Conservation (phyloP, 2,329 filamentous ascomycete genomes). For the Phoma sp. region DNA sequence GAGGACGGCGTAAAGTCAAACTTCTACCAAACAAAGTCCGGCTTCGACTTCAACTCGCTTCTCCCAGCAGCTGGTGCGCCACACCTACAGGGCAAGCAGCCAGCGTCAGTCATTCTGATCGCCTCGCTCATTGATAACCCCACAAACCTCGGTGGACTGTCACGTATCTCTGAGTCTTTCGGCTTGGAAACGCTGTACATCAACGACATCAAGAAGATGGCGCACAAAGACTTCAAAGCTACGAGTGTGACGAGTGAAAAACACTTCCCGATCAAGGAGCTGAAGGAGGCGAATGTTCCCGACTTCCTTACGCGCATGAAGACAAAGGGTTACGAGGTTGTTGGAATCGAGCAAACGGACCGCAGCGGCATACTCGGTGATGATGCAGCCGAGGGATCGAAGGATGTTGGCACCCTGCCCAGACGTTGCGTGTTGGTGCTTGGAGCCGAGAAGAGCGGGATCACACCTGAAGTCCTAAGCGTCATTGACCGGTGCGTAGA, state of each 20-base stretch:
- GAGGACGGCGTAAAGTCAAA: constrained; percentile 20
- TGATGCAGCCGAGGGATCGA: constrained; percentile 16
- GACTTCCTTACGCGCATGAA: constrained; percentile 53
- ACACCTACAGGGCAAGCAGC: constrained; percentile 27
- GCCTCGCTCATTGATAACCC: constrained; percentile 60
- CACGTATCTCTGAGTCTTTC: constrained; percentile 60
- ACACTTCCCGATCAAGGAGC: constrained; percentile 56
- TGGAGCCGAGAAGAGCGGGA: constrained; percentile 61
- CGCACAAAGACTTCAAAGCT: constrained; percentile 58
- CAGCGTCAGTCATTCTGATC: constrained; percentile 54
- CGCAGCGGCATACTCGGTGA: constrained; percentile 55
- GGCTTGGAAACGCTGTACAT: constrained; percentile 57
- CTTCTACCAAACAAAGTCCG: constrained; percentile 62
- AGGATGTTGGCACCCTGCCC: constrained; percentile 40
- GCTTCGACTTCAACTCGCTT: constrained; percentile 49
- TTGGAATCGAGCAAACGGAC: constrained; percentile 64
- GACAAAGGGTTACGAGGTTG: constrained; percentile 57
- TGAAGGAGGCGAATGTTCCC: constrained; percentile 41
- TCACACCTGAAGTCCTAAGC: constrained; percentile 56
- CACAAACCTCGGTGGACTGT: constrained; percentile 60
- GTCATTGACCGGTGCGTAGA: constrained; percentile 62
- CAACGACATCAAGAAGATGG: constrained; percentile 49
- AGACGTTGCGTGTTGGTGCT: constrained; percentile 56
- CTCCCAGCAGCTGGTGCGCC: constrained; percentile 29
- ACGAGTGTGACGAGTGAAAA: constrained; percentile 59